phyloP scores from a whole-genome alignment of 176 grass and related monocot species.

The Pontederia crassipes region DNA sequence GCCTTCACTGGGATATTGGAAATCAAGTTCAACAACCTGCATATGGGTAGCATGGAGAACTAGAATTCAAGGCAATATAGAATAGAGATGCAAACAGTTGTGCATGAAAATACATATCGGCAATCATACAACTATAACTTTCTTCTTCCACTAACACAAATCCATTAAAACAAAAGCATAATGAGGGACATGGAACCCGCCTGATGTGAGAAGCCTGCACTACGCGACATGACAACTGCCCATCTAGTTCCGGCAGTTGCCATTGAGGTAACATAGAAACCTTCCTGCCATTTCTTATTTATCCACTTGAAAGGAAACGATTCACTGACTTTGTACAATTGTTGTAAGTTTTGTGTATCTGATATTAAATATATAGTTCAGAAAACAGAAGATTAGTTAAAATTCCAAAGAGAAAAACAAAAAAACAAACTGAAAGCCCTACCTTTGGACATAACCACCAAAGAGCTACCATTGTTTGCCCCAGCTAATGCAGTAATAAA shows the following conservation, averaged over 20 bases:
- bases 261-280: neutral
- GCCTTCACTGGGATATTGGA: neutral
- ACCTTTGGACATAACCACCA: conserved; percentile 12
- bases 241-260: conserved; percentile 1
- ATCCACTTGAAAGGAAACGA: conserved; percentile 1
- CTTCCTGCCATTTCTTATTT: neutral
- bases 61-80: neutral
- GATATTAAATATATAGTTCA: neutral
- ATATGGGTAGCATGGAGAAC: neutral
- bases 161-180: neutral
- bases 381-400: neutral
- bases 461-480: conserved; percentile 3
- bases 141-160: neutral
- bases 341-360: neutral
- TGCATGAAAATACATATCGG: too few relatives aligned
- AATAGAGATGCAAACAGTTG: too few relatives aligned
- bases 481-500: conserved; percentile 6
- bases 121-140: too few relatives aligned
- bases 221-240: neutral
- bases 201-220: neutral
- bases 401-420: neutral
- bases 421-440: neutral
- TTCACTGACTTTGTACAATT: neutral
- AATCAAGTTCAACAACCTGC: conserved; percentile 1
- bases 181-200: neutral